Percentiles rank a stretch among this genome's conserved stretches.
Evolutionary conservation across 108 stramenopile genomes (phyloP).

Genomic region (Bacterosira constricta): DNA sequence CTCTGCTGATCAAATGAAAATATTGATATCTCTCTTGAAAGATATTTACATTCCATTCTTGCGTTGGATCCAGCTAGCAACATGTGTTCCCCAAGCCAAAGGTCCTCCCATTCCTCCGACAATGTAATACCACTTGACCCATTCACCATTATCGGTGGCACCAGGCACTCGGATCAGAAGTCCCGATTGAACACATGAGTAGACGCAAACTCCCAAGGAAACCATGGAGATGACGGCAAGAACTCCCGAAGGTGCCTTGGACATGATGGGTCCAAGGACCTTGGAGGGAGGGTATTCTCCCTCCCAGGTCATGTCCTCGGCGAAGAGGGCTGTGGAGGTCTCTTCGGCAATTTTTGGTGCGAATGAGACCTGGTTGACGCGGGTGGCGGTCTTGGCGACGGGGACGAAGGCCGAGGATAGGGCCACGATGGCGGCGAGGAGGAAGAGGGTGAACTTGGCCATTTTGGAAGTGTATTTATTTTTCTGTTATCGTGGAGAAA

Average conservation of each 20-base stretch:
- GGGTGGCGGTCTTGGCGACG: constrained; percentile 42
- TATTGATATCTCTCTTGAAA: not conserved
- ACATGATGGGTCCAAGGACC: constrained; percentile 94
- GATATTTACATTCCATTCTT: constrained; percentile 91
- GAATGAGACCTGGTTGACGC: constrained; percentile 33
- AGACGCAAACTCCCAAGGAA: constrained; percentile 68
- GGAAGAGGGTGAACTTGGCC: constrained; percentile 61
- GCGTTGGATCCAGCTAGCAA: constrained; percentile 93
- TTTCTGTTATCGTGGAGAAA: not conserved
- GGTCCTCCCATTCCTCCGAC: constrained; percentile 85
- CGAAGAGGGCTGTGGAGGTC: constrained; percentile 51
- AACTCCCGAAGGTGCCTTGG: constrained; percentile 91
- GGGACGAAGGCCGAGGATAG: constrained; percentile 77
- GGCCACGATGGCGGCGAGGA: constrained; percentile 77
- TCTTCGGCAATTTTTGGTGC: constrained; percentile 35
- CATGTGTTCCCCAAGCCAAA: constrained; percentile 92
- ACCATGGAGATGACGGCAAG: constrained; percentile 76
- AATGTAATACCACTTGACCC: constrained; percentile 94
- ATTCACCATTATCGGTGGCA: constrained; percentile 79
- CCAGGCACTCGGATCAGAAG: constrained; percentile 83
- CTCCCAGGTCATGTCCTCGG: constrained; percentile 93
- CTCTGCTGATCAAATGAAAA: not conserved
- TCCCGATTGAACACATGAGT: constrained; percentile 66
- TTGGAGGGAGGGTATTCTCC: constrained; percentile 92
- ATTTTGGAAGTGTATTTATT: constrained; percentile 23